These are phyloP conservation scores for Suillus subaureus DNA, from an alignment of 768 basidiomycete species.

Conservation along the genomic window DNA sequence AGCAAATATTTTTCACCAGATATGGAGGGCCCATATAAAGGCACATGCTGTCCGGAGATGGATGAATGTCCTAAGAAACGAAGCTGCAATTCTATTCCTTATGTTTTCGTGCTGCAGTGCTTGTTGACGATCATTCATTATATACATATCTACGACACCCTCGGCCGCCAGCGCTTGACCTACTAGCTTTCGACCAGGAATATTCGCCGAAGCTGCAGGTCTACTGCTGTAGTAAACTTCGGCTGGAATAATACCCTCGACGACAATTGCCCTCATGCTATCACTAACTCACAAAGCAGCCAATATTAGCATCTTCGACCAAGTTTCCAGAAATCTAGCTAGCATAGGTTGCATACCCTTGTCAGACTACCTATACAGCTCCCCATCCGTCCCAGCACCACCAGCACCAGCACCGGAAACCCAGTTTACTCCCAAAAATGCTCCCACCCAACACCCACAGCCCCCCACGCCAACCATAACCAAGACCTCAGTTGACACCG, in stretches of 20 bases:
- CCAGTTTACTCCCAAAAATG: background rate
- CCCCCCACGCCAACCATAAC: slow-evolving; percentile 11
- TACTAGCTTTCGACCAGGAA: background rate
- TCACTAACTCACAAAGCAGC: background rate
- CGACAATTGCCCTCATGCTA: background rate
- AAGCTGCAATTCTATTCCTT: too few relatives aligned
- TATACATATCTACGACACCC: background rate
- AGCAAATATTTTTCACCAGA: too few relatives aligned
- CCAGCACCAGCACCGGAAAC: background rate
- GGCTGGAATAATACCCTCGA: background rate
- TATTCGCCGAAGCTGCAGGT: background rate
- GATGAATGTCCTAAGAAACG: too few relatives aligned
- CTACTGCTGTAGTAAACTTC: background rate
- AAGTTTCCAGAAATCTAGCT: slow-evolving; percentile 29
- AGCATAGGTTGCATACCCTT: slow-evolving; percentile 32
- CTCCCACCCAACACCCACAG: slow-evolving; percentile 8
- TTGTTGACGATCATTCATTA: too few relatives aligned
- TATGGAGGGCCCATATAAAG: too few relatives aligned
- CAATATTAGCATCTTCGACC: slow-evolving; percentile 17
- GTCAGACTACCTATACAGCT: slow-evolving; percentile 26
- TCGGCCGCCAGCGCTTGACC: background rate
- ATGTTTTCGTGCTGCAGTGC: too few relatives aligned
- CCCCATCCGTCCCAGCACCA: background rate
- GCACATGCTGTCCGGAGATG: too few relatives aligned
- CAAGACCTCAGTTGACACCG: slow-evolving; percentile 5